Evolutionary conservation across 2,329 filamentous ascomycete genomes (phyloP).

Genomic region (Calonectria fujianensis): DNA sequence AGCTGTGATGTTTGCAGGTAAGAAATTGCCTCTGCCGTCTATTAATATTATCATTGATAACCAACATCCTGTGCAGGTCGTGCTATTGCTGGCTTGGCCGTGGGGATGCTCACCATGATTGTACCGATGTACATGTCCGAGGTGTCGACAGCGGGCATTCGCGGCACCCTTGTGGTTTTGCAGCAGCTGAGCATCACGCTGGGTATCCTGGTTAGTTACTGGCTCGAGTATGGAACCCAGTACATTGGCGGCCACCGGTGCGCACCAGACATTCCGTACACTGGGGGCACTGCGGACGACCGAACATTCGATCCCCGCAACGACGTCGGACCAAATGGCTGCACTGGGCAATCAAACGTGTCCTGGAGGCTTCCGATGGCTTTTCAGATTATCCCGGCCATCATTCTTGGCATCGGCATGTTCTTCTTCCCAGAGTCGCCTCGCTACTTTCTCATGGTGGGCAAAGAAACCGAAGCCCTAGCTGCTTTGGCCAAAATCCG

Average conservation of each 20-base stretch:
- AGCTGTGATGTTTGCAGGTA: slow-evolving; percentile 63
- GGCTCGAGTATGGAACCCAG: slow-evolving; percentile 64
- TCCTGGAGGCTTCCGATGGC: slow-evolving; percentile 70
- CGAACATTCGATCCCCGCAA: slow-evolving; percentile 65
- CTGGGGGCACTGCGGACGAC: slow-evolving; percentile 62
- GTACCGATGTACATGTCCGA: slow-evolving; percentile 69
- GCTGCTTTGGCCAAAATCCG: slow-evolving; percentile 58
- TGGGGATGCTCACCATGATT: slow-evolving; percentile 64
- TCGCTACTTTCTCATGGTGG: slow-evolving; percentile 58
- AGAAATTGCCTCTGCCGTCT: neutral
- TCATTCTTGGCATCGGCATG: slow-evolving; percentile 73
- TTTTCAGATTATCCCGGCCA: slow-evolving; percentile 72
- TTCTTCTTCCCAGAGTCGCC: slow-evolving; percentile 68
- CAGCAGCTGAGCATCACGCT: slow-evolving; percentile 65
- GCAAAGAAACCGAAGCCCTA: slow-evolving; percentile 57
- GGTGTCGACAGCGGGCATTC: slow-evolving; percentile 68
- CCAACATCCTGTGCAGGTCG: slow-evolving; percentile 56
- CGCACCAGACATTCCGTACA: slow-evolving; percentile 67
- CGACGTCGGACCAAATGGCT: slow-evolving; percentile 64
- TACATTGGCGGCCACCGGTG: slow-evolving; percentile 67
- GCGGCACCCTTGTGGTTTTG: slow-evolving; percentile 67
- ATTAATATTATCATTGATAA: neutral
- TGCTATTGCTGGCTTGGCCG: slow-evolving; percentile 65
- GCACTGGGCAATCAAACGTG: slow-evolving; percentile 65
- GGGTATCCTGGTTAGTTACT: slow-evolving; percentile 66